Conservation (phyloP, 495 filamentous ascomycete species). For the Chaetomium fimeti region DNA sequence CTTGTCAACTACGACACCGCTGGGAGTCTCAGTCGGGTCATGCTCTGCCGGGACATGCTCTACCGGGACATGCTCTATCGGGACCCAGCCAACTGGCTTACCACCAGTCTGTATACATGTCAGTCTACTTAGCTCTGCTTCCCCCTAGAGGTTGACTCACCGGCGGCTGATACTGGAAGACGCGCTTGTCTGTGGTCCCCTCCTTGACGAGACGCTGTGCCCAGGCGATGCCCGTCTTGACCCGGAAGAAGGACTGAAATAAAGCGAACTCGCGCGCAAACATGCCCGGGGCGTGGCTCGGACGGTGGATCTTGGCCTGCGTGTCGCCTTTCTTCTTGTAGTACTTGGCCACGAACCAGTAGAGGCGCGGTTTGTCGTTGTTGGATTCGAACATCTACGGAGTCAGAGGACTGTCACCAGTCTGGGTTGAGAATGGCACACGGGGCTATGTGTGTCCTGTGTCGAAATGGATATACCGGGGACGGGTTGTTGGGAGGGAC, state of each 20-base stretch:
- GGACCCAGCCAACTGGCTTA: slow-evolving; percentile 38
- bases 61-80: slow-evolving; percentile 13
- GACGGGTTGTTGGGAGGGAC: not conserved
- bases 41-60: slow-evolving; percentile 21
- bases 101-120: slow-evolving; percentile 34
- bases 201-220: slow-evolving; percentile 42
- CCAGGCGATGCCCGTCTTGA: slow-evolving; percentile 58
- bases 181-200: slow-evolving; percentile 7
- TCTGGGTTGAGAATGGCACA: too few relatives aligned
- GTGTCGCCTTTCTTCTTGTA: slow-evolving; percentile 34
- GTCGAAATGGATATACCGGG: not conserved
- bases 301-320: slow-evolving; percentile 29
- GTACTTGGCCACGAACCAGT: slow-evolving; percentile 42
- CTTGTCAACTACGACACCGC: not conserved
- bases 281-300: slow-evolving; percentile 25
- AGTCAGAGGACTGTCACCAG: not conserved
- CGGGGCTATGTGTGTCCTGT: not conserved
- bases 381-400: slow-evolving; percentile 50
- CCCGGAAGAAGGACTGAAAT: slow-evolving; percentile 58
- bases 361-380: slow-evolving; percentile 44
- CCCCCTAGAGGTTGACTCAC: slow-evolving; percentile 31
- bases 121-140: not conserved
- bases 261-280: slow-evolving; percentile 40
- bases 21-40: slow-evolving; percentile 7
- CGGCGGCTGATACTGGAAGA: slow-evolving; percentile 41